Evolutionary conservation across 2,329 filamentous ascomycete genomes (phyloP).

Genomic region (Nothopassalora personata): DNA sequence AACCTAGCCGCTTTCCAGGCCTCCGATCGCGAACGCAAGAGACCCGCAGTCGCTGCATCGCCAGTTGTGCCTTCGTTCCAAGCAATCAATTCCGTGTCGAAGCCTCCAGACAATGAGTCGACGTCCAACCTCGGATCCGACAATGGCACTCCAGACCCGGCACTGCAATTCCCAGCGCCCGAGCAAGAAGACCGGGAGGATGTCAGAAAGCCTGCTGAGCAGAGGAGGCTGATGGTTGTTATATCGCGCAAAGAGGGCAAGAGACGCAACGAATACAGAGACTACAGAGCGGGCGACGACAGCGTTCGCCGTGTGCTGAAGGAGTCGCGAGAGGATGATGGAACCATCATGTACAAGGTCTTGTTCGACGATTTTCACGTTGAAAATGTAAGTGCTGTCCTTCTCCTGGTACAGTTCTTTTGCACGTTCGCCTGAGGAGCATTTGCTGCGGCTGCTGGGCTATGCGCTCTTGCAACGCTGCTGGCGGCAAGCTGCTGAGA

Average conservation of each 20-base stretch:
- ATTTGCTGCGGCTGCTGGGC: neutral
- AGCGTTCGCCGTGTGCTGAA: slow-evolving; percentile 38
- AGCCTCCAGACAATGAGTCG: slow-evolving; percentile 5
- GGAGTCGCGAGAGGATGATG: slow-evolving; percentile 31
- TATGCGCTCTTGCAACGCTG: neutral
- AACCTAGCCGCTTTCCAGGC: slow-evolving; percentile 8
- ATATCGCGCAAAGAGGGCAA: slow-evolving; percentile 17
- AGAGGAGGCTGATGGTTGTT: slow-evolving; percentile 7
- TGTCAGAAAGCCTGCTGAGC: neutral
- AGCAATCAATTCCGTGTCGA: slow-evolving; percentile 13
- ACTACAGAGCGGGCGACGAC: slow-evolving; percentile 25
- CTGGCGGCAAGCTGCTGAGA: neutral
- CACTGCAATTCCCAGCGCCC: neutral
- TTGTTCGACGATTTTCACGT: slow-evolving; percentile 37
- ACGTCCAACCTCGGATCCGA: slow-evolving; percentile 9
- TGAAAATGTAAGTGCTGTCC: slow-evolving; percentile 37
- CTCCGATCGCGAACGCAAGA: slow-evolving; percentile 8
- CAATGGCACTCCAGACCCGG: neutral
- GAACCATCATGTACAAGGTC: slow-evolving; percentile 37
- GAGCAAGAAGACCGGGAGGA: slow-evolving; percentile 5
- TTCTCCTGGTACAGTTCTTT: neutral
- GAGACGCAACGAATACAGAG: slow-evolving; percentile 20
- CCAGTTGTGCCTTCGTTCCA: slow-evolving; percentile 10
- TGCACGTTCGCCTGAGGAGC: neutral
- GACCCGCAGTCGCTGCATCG: slow-evolving; percentile 3